Base-by-base conservation (phyloP, 1,284 basidiomycete species). In the Microbotryum saponariae region DNA sequence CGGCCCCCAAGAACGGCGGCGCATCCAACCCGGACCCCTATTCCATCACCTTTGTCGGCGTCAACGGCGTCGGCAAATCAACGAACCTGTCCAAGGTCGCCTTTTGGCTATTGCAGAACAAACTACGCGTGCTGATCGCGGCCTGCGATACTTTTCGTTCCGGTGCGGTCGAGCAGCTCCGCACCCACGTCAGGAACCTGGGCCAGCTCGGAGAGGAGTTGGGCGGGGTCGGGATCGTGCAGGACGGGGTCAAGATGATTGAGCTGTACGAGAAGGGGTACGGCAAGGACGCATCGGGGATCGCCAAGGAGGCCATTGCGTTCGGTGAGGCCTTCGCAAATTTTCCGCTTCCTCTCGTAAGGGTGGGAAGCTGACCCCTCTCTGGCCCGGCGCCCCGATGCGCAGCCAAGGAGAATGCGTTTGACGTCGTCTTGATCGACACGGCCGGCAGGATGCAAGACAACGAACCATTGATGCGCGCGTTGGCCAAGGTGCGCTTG, bases 371-470 rank as follows among this genome's bases (percentile, higher is more conserved):
- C 50, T 59, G 4, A 37, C 46, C 56, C 31, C 42, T 37, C 8
- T 18, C 37, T 8, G 23, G 6, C 52, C 29, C 46, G 42, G 31
- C 53, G 27, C 27, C 6, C 27, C 27, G 27, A 16, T 45, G 6
- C 6, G 31, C 72, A 93, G 91, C 84, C 44, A 86, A 85, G 68
- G 87, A 91, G 68, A 85, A 88, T 66, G 83, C 85, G 63, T 96
- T 93, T 73, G 92, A 97, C 73, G 91, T 96, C 23, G 91, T 97
- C 8, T 79, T 97, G 48, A 89, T 97, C 72, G 92, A 97, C 76
- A 97, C 93, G 2, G 93, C 93, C n/a, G 93, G 92, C 1, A 82
- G 92, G 60, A 96, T 97, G 93, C 93, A 97, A 76, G 92, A 97
- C 76, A 97, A 97, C 73, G 92, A 97, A 85, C 93, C 92, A 2